These are phyloP conservation scores for Ophiostoma sp. DNA, from an alignment of 2,329 filamentous ascomycete species.

Conservation along the genomic window DNA sequence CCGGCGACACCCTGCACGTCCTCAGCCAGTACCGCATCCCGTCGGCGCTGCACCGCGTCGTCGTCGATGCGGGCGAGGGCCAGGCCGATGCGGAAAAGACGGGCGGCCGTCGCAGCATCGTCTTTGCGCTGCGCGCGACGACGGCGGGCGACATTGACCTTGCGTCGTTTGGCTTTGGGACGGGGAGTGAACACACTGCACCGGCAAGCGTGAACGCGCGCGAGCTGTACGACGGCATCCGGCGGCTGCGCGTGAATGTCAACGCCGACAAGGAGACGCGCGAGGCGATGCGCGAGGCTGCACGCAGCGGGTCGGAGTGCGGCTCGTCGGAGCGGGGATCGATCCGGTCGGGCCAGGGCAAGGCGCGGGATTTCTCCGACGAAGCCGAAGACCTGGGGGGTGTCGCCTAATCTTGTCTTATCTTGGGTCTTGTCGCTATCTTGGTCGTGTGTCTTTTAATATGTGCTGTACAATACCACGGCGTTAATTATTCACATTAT, in stretches of 20 bases:
- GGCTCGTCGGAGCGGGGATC: constrained; percentile 22
- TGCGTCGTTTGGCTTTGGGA: constrained; percentile 23
- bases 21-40: constrained; percentile 26
- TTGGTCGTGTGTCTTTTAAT: not conserved
- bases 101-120: constrained; percentile 28
- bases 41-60: constrained; percentile 28
- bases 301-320: constrained; percentile 3
- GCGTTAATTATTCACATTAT: not conserved
- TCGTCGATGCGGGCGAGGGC: constrained; percentile 16
- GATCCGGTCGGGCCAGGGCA: constrained; percentile 26
- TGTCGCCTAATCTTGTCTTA: not conserved
- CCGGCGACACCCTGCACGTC: constrained; percentile 26
- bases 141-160: constrained; percentile 25
- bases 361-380: not conserved
- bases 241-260: constrained; percentile 27
- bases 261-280: constrained; percentile 25
- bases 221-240: constrained; percentile 26
- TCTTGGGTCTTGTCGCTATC: no score
- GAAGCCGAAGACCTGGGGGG: not conserved
- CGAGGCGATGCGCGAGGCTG: constrained; percentile 21
- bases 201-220: constrained; percentile 16
- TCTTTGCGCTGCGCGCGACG: constrained; percentile 29
- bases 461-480: not conserved
- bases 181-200: no score
- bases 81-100: not conserved